A percentile compares a stretch with the other conserved stretches of the same genome.
These are phyloP conservation scores for Canariomyces notabilis DNA, from an alignment of 2,329 filamentous ascomycete species.

Conservation along the genomic window DNA sequence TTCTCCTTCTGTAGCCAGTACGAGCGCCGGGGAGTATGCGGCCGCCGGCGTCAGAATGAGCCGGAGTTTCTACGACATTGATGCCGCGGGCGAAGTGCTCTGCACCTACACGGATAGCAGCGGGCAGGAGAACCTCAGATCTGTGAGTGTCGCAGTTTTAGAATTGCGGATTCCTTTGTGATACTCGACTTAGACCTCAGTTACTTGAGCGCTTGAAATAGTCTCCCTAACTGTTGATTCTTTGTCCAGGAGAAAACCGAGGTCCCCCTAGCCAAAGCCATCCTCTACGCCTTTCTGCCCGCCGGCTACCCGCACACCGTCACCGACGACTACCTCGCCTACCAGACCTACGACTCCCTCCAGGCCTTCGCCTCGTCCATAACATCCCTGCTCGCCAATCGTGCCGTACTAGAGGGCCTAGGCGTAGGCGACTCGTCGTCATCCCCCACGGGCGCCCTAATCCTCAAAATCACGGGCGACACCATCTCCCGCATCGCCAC, in stretches of 20 bases:
- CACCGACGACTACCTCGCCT: slow-evolving; percentile 76
- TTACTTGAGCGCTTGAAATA: background rate
- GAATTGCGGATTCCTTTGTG: too few relatives aligned
- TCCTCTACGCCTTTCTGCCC: slow-evolving; percentile 73
- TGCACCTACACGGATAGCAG: slow-evolving; percentile 29
- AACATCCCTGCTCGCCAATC: slow-evolving; percentile 70
- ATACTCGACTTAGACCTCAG: background rate
- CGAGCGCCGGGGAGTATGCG: slow-evolving; percentile 2
- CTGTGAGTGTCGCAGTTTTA: slow-evolving; percentile 23
- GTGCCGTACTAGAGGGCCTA: slow-evolving; percentile 74
- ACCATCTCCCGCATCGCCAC: slow-evolving; percentile 76
- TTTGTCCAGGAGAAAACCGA: slow-evolving; percentile 32
- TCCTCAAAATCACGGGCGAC: slow-evolving; percentile 79
- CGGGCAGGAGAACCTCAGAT: slow-evolving; percentile 24
- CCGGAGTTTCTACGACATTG: slow-evolving; percentile 30
- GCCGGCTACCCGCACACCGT: slow-evolving; percentile 86
- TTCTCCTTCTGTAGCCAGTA: too few relatives aligned
- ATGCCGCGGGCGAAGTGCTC: slow-evolving; percentile 35
- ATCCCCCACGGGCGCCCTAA: slow-evolving; percentile 72
- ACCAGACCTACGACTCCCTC: slow-evolving; percentile 65
- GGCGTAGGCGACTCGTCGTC: slow-evolving; percentile 77
- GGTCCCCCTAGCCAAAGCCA: slow-evolving; percentile 33
- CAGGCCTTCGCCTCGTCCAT: slow-evolving; percentile 83
- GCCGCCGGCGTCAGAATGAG: slow-evolving; percentile 12
- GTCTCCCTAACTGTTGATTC: too few relatives aligned